Evolutionary conservation across 1,284 basidiomycete genomes (phyloP).

Genomic region (Gomphus bonarii): DNA sequence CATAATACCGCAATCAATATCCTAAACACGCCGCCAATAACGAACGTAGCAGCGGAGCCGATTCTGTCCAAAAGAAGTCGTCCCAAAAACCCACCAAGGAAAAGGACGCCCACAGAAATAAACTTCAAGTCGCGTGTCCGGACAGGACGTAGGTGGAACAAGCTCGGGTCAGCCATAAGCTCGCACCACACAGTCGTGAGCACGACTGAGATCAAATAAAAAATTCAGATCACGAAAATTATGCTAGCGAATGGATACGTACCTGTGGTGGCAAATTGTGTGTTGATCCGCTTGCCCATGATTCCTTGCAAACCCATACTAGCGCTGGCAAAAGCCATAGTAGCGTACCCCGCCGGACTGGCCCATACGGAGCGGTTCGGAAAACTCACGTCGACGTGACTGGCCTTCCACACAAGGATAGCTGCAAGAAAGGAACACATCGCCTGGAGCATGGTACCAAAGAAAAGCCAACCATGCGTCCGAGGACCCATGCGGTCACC

Average conservation of each 20-base stretch:
- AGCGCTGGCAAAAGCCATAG: constrained; percentile 68
- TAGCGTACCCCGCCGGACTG: constrained; percentile 52
- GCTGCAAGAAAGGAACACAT: constrained; percentile 66
- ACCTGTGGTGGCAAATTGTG: constrained; percentile 73
- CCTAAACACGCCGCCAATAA: constrained; percentile 57
- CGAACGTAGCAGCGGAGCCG: constrained; percentile 56
- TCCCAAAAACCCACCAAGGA: constrained; percentile 68
- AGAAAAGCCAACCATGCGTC: constrained; percentile 65
- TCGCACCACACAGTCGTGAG: constrained; percentile 83
- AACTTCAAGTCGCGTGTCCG: constrained; percentile 63
- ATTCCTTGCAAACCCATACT: constrained; percentile 78
- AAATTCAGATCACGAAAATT: neutral
- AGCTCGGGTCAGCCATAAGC: constrained; percentile 67
- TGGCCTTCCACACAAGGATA: constrained; percentile 54
- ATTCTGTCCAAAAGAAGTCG: constrained; percentile 55
- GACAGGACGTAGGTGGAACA: constrained; percentile 47
- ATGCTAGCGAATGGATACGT: constrained; percentile 19
- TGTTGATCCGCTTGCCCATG: constrained; percentile 70
- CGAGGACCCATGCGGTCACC: constrained; percentile 62
- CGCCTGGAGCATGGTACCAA: constrained; percentile 64
- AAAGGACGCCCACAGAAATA: constrained; percentile 55
- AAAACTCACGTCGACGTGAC: constrained; percentile 32
- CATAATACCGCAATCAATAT: constrained; percentile 56
- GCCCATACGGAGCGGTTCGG: constrained; percentile 52
- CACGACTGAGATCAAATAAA: constrained; percentile 32